Evolutionary conservation across 257 asterid genomes (phyloP).

Genomic region (Solanum neorickii): DNA sequence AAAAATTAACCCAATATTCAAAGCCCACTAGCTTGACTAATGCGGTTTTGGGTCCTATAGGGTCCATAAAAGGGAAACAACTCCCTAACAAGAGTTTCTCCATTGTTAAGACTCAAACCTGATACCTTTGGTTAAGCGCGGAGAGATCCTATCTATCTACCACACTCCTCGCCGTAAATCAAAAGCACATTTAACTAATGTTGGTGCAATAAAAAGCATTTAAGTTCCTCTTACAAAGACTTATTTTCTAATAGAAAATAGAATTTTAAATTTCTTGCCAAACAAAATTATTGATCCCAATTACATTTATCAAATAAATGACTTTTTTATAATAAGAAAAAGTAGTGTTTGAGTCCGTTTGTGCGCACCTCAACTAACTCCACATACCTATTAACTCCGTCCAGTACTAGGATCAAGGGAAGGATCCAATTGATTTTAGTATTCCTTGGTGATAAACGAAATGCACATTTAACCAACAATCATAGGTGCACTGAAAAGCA

Average conservation of each 20-base stretch:
- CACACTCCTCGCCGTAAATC: not conserved
- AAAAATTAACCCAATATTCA: not conserved
- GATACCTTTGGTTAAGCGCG: not conserved
- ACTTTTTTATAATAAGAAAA: not conserved
- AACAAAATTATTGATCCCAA: not conserved
- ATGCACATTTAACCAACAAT: not conserved
- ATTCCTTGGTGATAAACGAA: not conserved
- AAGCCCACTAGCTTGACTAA: not conserved
- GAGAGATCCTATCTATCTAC: not conserved
- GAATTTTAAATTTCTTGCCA: not conserved
- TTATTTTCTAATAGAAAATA: not conserved
- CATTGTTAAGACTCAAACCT: not conserved
- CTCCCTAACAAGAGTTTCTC: not conserved
- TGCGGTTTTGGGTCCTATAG: not conserved
- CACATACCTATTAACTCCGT: not conserved
- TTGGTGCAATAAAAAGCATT: not conserved
- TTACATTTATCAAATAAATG: not conserved
- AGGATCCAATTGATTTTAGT: not conserved
- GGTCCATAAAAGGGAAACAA: not conserved
- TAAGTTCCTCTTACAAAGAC: not conserved
- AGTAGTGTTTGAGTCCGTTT: not conserved
- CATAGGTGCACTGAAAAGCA: not conserved
- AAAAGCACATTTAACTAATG: not conserved
- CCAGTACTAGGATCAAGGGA: not conserved
- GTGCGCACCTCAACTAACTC: not conserved